A percentile compares a stretch with the other conserved stretches of the same genome.
Evolutionary conservation across 1,139 yeast genomes (phyloP).

Genomic region (Suzukiozyma palmioleophila): DNA sequence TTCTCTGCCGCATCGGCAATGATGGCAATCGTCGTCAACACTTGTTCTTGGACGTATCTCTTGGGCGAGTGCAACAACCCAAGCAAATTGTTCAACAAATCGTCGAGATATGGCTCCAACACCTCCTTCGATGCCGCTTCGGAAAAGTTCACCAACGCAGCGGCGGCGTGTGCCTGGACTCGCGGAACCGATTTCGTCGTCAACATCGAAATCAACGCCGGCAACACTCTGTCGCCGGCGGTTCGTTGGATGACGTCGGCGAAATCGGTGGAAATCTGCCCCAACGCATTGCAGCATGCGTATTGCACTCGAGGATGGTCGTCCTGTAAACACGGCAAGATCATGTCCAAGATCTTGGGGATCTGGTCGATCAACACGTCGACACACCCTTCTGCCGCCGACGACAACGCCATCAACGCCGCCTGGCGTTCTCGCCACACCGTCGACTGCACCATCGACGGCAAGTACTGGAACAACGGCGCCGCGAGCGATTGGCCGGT

Average conservation of each 20-base stretch:
- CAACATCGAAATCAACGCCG: constrained; percentile 81
- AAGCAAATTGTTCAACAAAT: constrained; percentile 66
- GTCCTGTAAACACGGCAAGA: constrained; percentile 77
- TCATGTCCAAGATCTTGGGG: constrained; percentile 75
- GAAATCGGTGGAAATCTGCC: constrained; percentile 97
- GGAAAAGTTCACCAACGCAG: constrained; percentile 91
- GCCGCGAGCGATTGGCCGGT: constrained; percentile 82
- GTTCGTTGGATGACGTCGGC: constrained; percentile 83
- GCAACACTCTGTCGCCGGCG: constrained; percentile 74
- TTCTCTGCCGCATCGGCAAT: constrained; percentile 97
- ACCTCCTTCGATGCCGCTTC: constrained; percentile 87
- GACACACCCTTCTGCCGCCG: constrained; percentile 96
- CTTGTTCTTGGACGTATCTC: constrained; percentile 95
- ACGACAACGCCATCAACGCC: constrained; percentile 91
- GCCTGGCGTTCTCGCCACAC: constrained; percentile 97
- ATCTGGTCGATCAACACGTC: constrained; percentile 83
- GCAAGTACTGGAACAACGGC: constrained; percentile 81
- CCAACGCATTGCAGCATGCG: constrained; percentile 94
- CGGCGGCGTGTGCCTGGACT: constrained; percentile 98
- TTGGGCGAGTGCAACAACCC: constrained; percentile 79
- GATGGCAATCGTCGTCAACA: constrained; percentile 90
- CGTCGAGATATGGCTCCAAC: constrained; percentile 87
- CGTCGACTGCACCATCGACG: constrained; percentile 69
- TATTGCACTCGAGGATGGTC: constrained; percentile 92
- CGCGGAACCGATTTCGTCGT: constrained; percentile 71